Conservation (phyloP, 2,329 filamentous ascomycete species). For the Aspergillus hortae region DNA sequence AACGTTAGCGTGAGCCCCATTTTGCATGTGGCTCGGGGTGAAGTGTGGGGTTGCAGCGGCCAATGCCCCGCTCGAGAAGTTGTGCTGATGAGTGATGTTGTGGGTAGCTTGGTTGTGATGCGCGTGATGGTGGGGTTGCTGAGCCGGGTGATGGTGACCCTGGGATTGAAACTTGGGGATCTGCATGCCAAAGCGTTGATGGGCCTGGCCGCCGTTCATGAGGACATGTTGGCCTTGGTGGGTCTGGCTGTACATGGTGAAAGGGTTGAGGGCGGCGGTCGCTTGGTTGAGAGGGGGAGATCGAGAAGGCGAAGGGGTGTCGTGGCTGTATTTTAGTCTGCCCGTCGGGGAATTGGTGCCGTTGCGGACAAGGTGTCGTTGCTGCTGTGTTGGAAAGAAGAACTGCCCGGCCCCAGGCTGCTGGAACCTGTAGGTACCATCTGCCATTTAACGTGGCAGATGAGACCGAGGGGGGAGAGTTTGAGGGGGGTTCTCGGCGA, state of each 20-base stretch:
- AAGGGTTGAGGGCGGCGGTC: slow-evolving; percentile 34
- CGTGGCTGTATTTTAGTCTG: slow-evolving; percentile 43
- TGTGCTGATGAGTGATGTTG: slow-evolving; percentile 48
- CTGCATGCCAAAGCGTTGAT: slow-evolving; percentile 49
- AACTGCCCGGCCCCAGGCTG: slow-evolving; percentile 52
- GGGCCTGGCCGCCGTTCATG: slow-evolving; percentile 48
- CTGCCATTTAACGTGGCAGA: slow-evolving; percentile 53
- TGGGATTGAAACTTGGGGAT: slow-evolving; percentile 48
- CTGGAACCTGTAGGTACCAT: slow-evolving; percentile 54
- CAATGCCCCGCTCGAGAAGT: slow-evolving; percentile 46
- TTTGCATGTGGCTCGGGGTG: slow-evolving; percentile 56
- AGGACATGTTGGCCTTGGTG: slow-evolving; percentile 49
- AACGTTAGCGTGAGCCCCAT: slow-evolving; percentile 54
- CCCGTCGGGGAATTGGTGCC: slow-evolving; percentile 45
- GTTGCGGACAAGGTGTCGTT: slow-evolving; percentile 43
- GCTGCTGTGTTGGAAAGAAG: slow-evolving; percentile 45
- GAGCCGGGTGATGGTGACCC: slow-evolving; percentile 43
- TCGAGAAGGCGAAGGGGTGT: slow-evolving; percentile 47
- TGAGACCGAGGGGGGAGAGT: slow-evolving; percentile 38
- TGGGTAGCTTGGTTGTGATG: slow-evolving; percentile 44
- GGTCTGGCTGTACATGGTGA: slow-evolving; percentile 47
- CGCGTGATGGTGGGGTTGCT: slow-evolving; percentile 42
- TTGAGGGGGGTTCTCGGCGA: slow-evolving; percentile 24
- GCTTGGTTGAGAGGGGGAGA: slow-evolving; percentile 44
- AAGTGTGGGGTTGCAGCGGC: slow-evolving; percentile 54